Base-by-base conservation (phyloP, 2,329 filamentous ascomycete species). In the Leptosphaerulina australis region DNA sequence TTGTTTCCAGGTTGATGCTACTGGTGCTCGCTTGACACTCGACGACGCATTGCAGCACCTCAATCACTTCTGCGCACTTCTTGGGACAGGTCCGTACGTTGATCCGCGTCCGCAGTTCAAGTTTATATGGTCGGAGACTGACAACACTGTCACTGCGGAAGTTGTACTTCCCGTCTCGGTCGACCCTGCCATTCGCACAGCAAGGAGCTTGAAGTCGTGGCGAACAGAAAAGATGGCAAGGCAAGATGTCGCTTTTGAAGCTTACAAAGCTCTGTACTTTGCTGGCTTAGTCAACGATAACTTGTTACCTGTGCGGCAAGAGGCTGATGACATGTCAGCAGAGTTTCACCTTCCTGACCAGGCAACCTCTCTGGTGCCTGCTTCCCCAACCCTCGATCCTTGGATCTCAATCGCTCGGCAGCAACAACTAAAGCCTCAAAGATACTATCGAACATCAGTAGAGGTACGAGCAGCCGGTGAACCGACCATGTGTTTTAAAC, bases 211-310 rank as follows among this genome's bases (percentile, higher is more conserved):
- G 21, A 55, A 67, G 26, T 55, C 69, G n/a, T 97, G 91, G 91
- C 71, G 59, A 9, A 88, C 85, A 0, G 87, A 94, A 63, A 82
- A 79, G 49, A 85, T 84, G 59, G 91, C 91, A 0, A 85, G 79
- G 59, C 90, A 88, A 64, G 93, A 97, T 70, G 90, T 88, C 1
- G 88, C 90, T 0, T 94, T 96, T 54, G 83, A 90, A 63, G 89
- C 91, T 1, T 96, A 92, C 64, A 73, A 83, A 17, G 78, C 78
- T 4, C 77, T 97, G 0, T 85, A 93, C 65, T 61, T 82, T 6
- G 86, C 82, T 20, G 87, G 88, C 0, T 76, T 97, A 4, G 72
- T 97, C 1, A 91, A 90, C 54, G 83, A 95, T 11, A 80, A 96
- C 60, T 73, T 97, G 0, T 77, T 96, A 30, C 93, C 93, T 73